Evolutionary conservation across 371 early-diverging fungal species (phyloP), one percentile per base, ranked within the genome.

Genomic region (Amoeboaphelidium protococcarum): DNA sequence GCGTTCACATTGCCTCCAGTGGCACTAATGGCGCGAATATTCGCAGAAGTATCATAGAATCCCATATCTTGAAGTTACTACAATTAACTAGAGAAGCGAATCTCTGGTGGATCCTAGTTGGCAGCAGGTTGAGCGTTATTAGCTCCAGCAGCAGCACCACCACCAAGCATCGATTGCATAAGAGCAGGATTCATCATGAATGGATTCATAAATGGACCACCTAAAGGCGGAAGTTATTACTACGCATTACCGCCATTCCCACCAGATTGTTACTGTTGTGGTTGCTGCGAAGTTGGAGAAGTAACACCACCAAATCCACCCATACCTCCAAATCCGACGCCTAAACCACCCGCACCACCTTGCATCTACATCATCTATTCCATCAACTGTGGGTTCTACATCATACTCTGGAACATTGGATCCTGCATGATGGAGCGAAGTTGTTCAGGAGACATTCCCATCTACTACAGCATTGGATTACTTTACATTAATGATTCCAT

Each of bases 11-110:
- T 78, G 24, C 96, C 96, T 3, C 77, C 74, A 3, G 88, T 73
- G 23, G 73, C 65, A 21, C 69, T 63, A 58, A 95, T 65, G 0
- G 85, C 92, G 23, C 83, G 67, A 45, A 92, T 76, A 54, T 95
- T 95, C 61, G 80, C 76, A 3, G 71, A 61, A 13, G 82, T 76
- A 59, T 86, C 80, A 65, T 69, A 80, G 58, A 95, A 86, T 3
- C 96, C 96, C 96, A 95, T 95, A 41, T 92, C 96, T 53, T 74
- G 79, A 50, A 95, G 63, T 61, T 91, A 91, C 57, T 74, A 72
- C 45, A 95, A 68, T 59, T 95, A 89, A 20, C 70, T 73, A 54
- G 76, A 73, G 62, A 72, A 95, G 22, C 86, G 71, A 55, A 84
- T 87, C 63, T 89, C 92, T 23, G 83, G 82, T 37, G 89, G 76